Evolutionary conservation across 768 basidiomycete genomes (phyloP).

Genomic region (Xanthoconium stramineum): DNA sequence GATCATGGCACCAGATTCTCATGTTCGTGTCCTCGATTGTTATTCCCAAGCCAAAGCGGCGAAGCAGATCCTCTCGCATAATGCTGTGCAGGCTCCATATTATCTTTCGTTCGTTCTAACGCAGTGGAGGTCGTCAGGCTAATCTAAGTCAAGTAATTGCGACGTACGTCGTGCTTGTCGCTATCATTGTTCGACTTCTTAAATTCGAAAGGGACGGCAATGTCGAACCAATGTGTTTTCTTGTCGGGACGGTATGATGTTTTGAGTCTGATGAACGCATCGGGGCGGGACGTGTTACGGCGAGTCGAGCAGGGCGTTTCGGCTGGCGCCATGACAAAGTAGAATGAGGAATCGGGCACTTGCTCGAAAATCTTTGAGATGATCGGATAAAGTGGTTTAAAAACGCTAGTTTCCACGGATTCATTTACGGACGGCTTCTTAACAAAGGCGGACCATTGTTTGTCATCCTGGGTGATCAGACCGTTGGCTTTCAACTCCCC

Average conservation of each 20-base stretch:
- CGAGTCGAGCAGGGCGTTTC: not conserved
- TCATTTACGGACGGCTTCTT: no score
- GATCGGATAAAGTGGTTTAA: not conserved
- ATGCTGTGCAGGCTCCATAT: constrained; percentile 27
- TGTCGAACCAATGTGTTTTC: constrained; percentile 8
- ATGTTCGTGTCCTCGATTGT: constrained; percentile 18
- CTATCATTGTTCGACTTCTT: not conserved
- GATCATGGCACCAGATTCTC: constrained; percentile 26
- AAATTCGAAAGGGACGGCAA: constrained; percentile 7
- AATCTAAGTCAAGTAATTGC: not conserved
- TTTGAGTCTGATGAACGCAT: not conserved
- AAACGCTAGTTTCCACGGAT: not conserved
- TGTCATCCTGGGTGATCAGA: no score
- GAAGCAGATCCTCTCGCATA: constrained; percentile 28
- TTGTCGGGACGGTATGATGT: no score
- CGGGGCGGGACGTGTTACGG: constrained; percentile 3
- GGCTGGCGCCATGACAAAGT: not conserved
- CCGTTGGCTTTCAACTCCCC: not conserved
- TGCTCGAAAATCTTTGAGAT: not conserved
- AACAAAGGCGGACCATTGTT: no score
- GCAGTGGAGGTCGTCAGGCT: not conserved
- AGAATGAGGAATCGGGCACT: not conserved
- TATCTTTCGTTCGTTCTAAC: constrained; percentile 18
- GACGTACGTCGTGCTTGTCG: not conserved
- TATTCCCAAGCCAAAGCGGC: constrained; percentile 1